Percentiles rank a stretch among this genome's conserved stretches.
phyloP scores from a whole-genome alignment of 2,329 filamentous ascomycete species.

The Ophiostoma sp. region DNA sequence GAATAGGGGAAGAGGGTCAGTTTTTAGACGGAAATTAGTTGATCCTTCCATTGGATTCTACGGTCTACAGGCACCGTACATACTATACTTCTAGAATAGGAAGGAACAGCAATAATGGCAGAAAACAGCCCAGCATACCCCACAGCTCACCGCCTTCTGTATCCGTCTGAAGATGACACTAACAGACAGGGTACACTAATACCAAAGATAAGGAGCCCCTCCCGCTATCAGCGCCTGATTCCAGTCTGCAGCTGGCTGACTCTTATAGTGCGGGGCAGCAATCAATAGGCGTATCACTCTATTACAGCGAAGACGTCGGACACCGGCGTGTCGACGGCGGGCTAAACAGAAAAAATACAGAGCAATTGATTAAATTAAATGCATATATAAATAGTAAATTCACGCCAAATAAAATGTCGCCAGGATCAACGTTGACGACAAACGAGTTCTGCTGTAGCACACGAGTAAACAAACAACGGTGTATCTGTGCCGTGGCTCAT shows the following conservation, averaged over 20 bases:
- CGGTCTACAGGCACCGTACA: not conserved
- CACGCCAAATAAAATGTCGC: slow-evolving; percentile 2
- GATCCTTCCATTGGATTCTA: slow-evolving; percentile 23
- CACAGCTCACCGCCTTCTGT: slow-evolving; percentile 16
- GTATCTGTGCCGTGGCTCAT: not conserved
- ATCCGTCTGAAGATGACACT: not conserved
- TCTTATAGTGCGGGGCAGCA: slow-evolving; percentile 12
- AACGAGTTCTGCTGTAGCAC: not conserved
- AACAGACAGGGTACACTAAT: not conserved
- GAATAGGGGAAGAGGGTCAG: slow-evolving; percentile 19
- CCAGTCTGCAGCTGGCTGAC: not conserved
- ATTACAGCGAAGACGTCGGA: not conserved
- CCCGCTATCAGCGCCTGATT: slow-evolving; percentile 1
- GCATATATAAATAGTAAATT: not conserved
- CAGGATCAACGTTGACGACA: not conserved
- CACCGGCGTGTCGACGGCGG: slow-evolving; percentile 3
- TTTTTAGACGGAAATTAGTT: slow-evolving; percentile 27
- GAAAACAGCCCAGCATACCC: not conserved
- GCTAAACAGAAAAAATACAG: slow-evolving; percentile 12
- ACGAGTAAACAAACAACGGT: not conserved
- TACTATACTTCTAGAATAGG: slow-evolving; percentile 18
- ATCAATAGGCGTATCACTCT: not conserved
- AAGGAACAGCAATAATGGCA: slow-evolving; percentile 15
- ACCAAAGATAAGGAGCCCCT: slow-evolving; percentile 9
- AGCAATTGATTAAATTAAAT: not conserved